Conservation (phyloP, 176 grass and related monocot species). For the Oryza glaberrima region DNA sequence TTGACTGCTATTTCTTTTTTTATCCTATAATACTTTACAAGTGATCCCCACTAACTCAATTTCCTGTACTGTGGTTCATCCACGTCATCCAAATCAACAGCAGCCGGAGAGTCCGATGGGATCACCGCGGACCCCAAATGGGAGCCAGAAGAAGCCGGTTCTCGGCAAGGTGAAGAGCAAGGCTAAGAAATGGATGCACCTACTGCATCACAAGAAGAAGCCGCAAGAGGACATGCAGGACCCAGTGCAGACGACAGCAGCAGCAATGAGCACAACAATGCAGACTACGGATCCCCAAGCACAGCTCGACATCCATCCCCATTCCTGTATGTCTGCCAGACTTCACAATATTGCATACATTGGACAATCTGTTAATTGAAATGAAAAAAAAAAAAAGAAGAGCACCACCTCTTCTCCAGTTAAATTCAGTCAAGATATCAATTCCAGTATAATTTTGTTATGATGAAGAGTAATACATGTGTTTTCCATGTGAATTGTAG, state of each 20-base stretch:
- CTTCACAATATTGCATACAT: not conserved
- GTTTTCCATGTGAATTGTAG: conserved; percentile 32
- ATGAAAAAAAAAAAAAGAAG: not conserved
- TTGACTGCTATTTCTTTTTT: too few relatives aligned
- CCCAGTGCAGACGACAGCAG: conserved; percentile 22
- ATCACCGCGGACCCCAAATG: conserved; percentile 46
- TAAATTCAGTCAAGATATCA: conserved; percentile 31
- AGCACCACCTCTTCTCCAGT: not conserved
- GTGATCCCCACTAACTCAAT: too few relatives aligned
- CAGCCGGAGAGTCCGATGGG: conserved; percentile 39
- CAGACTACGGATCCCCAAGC: conserved; percentile 36
- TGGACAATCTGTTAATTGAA: not conserved
- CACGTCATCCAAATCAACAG: too few relatives aligned
- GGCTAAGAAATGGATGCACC: conserved; percentile 73
- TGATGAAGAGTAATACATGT: conserved; percentile 5
- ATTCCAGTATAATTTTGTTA: not conserved
- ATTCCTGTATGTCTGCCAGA: conserved; percentile 29
- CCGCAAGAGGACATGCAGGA: conserved; percentile 47
- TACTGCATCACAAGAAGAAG: conserved; percentile 72
- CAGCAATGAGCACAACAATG: conserved; percentile 14
- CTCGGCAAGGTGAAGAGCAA: conserved; percentile 74
- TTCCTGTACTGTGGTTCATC: too few relatives aligned
- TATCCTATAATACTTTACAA: too few relatives aligned
- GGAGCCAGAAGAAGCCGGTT: conserved; percentile 64
- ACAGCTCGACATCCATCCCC: conserved; percentile 7